Evolutionary conservation across 2,329 filamentous ascomycete species (phyloP), one percentile per base, ranked within the genome.

Genomic region (Elsinoe batatas): DNA sequence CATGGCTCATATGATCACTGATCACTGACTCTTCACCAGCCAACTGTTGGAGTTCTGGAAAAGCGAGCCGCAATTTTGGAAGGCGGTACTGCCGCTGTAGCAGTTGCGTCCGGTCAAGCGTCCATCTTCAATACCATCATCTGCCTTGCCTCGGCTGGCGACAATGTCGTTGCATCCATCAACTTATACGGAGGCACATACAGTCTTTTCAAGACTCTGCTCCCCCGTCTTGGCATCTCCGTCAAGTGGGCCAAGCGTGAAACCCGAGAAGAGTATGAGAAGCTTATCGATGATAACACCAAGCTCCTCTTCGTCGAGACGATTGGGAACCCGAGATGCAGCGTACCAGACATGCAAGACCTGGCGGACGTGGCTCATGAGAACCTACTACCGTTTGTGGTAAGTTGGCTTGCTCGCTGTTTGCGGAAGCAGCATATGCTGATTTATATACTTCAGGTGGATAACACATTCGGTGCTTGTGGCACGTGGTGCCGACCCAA

Each of bases 401-500:
- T 42, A 20, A 42, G 13, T 42, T 11, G 15, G 10, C 3, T 3
- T 42, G 17, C 17, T 18, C 74, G 64, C n/a, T 6, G 4, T 1
- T 42, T 22, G 38, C 10, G 15, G 6, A 10, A 42, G 13, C 43
- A 37, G 53, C 38, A 26, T 42, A 38, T 37, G 40, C 30, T 56
- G 43, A 47, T 58, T 17, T 17, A 37, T 35, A 7, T 8, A 5
- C 17, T n/a, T n/a, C 2, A 42, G 38, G 62, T 64, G 2, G 63
- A 65, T 50, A 66, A 65, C 50, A 66, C 64, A 0, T 65, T 66
- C 42, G 64, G 64, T 4, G 61, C 61, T 57, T 61, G 64, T 11
- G 64, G 64, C 3, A 63, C 57, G n/a, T 51, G 64, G 8, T 58
- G 56, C 56, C 61, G 61, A 30, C 63, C 64, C 6, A 58, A 64